Conservation (phyloP, 106 monocot genomes). For the Narthecium ossifragum region DNA sequence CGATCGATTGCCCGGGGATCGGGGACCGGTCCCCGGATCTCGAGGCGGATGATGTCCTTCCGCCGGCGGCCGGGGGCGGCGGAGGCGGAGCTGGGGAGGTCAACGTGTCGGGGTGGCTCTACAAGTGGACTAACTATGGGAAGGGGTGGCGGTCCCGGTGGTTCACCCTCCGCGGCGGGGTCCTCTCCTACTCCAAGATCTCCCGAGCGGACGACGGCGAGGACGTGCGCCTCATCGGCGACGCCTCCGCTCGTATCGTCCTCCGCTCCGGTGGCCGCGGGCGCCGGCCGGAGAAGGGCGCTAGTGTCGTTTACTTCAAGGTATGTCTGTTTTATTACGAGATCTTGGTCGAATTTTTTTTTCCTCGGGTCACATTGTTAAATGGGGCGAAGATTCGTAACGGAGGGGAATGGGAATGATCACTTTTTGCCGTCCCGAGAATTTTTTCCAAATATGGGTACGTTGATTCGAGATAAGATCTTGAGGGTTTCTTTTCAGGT, state of each 20-base stretch:
- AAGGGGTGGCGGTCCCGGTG: slow-evolving; percentile 47
- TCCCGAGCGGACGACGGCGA: slow-evolving; percentile 6
- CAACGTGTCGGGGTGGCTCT: slow-evolving; percentile 32
- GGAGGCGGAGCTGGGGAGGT: slow-evolving; percentile 15
- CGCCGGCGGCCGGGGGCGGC: neutral
- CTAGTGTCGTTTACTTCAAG: slow-evolving; percentile 46
- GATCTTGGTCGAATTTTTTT: neutral
- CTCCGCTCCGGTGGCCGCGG: slow-evolving; percentile 1
- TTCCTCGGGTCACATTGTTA: neutral
- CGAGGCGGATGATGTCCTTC: too few species aligned
- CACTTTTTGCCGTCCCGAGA: too few species aligned
- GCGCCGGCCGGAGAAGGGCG: neutral
- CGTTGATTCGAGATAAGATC: neutral
- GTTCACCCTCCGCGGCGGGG: slow-evolving; percentile 39
- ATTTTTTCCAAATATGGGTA: too few species aligned
- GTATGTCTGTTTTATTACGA: slow-evolving; percentile 3
- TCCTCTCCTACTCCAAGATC: slow-evolving; percentile 59
- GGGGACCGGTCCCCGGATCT: slow-evolving; percentile 6
- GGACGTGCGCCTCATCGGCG: slow-evolving; percentile 39
- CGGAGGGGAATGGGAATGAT: neutral
- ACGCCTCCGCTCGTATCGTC: slow-evolving; percentile 12
- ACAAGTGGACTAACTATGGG: slow-evolving; percentile 74
- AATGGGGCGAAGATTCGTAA: neutral
- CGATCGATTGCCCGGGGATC: slow-evolving; percentile 22
- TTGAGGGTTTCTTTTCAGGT: neutral